These are phyloP conservation scores for Sindora glabra DNA, from an alignment of 306 rosid species.

Conservation along the genomic window DNA sequence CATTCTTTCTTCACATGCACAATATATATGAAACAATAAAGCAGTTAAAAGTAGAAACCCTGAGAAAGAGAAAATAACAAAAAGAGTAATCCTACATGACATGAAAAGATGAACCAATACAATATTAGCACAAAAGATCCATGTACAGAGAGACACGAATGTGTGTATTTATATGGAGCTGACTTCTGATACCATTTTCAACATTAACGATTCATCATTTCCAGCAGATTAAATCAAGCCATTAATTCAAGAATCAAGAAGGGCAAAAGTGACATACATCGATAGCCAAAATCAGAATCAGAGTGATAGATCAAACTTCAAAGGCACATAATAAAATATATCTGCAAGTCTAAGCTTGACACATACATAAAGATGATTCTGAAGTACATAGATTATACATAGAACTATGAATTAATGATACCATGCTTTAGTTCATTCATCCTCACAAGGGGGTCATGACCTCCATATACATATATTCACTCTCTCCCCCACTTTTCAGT, in stretches of 20 bases:
- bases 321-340: conserved; percentile 4
- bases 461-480: conserved; percentile 15
- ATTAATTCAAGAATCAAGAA: no score
- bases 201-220: no score
- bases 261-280: no score
- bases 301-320: no score
- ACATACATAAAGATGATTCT: neutral
- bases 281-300: neutral
- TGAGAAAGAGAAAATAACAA: conserved; percentile 16
- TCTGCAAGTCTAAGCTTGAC: conserved; percentile 19
- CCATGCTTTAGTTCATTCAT: conserved; percentile 13
- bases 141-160: no score
- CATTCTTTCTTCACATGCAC: conserved; percentile 19
- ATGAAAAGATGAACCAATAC: no score
- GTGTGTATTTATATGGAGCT: no score
- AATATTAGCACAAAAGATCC: no score
- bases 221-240: conserved; percentile 17
- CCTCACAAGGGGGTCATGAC: conserved; percentile 10
- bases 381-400: conserved; percentile 5
- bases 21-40: conserved; percentile 30
- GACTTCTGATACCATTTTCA: no score
- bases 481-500: conserved; percentile 27
- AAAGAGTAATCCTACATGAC: no score
- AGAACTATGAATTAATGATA: neutral
- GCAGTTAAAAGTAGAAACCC: conserved; percentile 27